Evolutionary conservation across 768 basidiomycete species (phyloP), one percentile per base, ranked within the genome.

Genomic region (Xerocomellus intermedius): DNA sequence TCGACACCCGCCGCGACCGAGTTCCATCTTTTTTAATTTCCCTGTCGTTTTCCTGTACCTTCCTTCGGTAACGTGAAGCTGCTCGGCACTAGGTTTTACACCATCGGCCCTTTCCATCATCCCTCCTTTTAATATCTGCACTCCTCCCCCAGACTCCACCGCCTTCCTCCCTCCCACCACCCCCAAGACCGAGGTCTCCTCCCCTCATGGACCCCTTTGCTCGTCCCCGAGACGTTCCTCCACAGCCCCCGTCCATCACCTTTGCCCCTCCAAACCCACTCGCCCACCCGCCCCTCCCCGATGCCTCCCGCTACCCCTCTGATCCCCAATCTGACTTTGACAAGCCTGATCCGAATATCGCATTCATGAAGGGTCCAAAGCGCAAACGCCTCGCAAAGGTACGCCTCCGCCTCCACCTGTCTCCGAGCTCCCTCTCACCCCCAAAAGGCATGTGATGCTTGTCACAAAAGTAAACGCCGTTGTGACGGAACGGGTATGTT

Each of bases 401-500:
- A 44, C 42, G 69, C 58, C 21, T 38, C 24, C 36, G 45, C 28
- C 48, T 32, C 48, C 30, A 48, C 24, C 39, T 19, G 24, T 42
- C 45, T 47, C 51, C 37, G 39, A 30, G 14, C 50, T 24, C 10
- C 38, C 37, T 48, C 44, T 58, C 52, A 69, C 52, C 10, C 45
- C 47, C 45, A n/a, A 33, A 54, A 81, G 80, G 80, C 90, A 46
- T 91, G 90, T 71, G 87, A 90, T 70, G 85, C 87, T 50, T 92
- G 90, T 68, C 91, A 92, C 68, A 89, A 87, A 70, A 86, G 84
- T 73, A 92, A 92, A 67, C 82, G 90, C 24, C 82, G 89, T 45
- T 91, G 89, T 72, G 89, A 91, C 71, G 89, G 89, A 32, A 89
- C 86, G 57, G 84, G 87, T 86, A 57, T 55, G 83, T 75, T 47